A percentile compares a stretch with the other conserved stretches of the same genome.
phyloP scores from a whole-genome alignment of 2,329 filamentous ascomycete species.

The Xylariaceae sp. region DNA sequence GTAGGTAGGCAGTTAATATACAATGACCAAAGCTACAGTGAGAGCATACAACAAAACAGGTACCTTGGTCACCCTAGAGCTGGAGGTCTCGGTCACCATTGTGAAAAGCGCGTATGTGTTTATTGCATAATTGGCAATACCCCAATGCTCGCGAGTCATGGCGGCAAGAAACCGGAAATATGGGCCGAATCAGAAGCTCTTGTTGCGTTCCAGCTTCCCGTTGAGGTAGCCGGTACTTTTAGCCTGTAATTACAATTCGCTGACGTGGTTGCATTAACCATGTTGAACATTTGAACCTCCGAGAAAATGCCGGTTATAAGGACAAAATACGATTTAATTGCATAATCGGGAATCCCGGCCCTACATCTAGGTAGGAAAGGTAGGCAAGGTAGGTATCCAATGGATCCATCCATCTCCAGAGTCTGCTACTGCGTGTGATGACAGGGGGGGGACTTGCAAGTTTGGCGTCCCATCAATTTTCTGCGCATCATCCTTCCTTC shows the following conservation, averaged over 20 bases:
- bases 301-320: conserved; percentile 5
- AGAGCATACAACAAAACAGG: too few species aligned
- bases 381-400: too few species aligned
- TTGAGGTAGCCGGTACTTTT: conserved; percentile 35
- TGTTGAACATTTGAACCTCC: neutral
- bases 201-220: conserved; percentile 22
- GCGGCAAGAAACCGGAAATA: conserved; percentile 34
- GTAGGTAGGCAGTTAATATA: too few species aligned
- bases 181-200: conserved; percentile 34
- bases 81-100: too few species aligned
- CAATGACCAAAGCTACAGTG: too few species aligned
- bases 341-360: conserved; percentile 36
- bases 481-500: conserved; percentile 12
- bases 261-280: conserved; percentile 23
- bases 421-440: conserved; percentile 27
- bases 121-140: too few species aligned
- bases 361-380: too few species aligned
- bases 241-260: conserved; percentile 36
- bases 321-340: conserved; percentile 20
- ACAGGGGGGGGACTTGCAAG: conserved; percentile 17
- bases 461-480: conserved; percentile 24
- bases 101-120: too few species aligned
- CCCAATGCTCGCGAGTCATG: conserved; percentile 17
- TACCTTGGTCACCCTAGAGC: too few species aligned
- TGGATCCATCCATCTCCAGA: neutral